A percentile compares a stretch with the other conserved stretches of the same genome.
Evolutionary conservation across 441 rosid species (phyloP).

Genomic region (Populus hybrid): DNA sequence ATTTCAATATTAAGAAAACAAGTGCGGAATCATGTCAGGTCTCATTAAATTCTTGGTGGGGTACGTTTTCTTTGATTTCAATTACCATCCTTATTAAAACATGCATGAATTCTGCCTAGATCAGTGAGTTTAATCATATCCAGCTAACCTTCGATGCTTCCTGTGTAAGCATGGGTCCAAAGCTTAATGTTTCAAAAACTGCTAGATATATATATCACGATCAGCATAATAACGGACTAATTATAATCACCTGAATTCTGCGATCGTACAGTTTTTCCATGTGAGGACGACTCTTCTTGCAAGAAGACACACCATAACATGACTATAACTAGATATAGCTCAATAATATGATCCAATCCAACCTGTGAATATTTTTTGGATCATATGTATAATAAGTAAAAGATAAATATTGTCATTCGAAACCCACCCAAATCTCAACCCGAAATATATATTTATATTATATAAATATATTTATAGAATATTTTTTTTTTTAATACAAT

Average conservation of each 20-base stretch:
- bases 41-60: constrained; percentile 33
- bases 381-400: too few species aligned
- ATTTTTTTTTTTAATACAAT: too few species aligned
- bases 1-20: constrained; percentile 12
- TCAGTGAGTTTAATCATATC: not conserved
- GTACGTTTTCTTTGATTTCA: constrained; percentile 10
- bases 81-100: not conserved
- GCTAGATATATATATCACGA: not conserved
- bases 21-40: constrained; percentile 30
- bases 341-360: too few species aligned
- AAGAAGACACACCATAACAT: not conserved
- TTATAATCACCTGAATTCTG: not conserved
- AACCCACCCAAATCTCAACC: too few species aligned
- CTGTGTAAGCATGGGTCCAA: not conserved
- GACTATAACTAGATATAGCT: not conserved
- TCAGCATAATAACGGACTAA: not conserved
- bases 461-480: too few species aligned
- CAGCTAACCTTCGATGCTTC: not conserved
- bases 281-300: constrained; percentile 12
- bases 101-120: constrained; percentile 12
- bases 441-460: too few species aligned
- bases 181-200: not conserved
- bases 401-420: too few species aligned
- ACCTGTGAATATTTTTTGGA: too few species aligned
- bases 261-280: constrained; percentile 1